These are phyloP conservation scores for Chamaecrista fasciculata DNA, from an alignment of 306 rosid genomes.

Conservation along the genomic window DNA sequence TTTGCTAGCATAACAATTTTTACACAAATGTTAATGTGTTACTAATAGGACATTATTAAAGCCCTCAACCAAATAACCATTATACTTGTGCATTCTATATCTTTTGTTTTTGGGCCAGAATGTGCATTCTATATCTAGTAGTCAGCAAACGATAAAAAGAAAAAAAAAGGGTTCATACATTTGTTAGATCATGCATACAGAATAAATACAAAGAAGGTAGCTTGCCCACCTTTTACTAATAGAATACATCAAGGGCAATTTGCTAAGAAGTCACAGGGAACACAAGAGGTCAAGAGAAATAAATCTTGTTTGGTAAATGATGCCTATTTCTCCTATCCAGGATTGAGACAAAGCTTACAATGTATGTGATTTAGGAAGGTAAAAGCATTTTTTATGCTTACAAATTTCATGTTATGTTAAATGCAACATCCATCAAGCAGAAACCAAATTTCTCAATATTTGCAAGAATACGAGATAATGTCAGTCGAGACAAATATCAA, in stretches of 20 bases:
- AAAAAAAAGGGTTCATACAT: neutral
- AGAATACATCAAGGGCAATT: neutral
- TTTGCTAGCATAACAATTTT: neutral
- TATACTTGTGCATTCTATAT: neutral
- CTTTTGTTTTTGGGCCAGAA: too few species aligned
- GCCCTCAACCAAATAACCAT: neutral
- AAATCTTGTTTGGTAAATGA: neutral
- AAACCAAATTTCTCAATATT: neutral
- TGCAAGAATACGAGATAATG: neutral
- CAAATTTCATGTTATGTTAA: neutral
- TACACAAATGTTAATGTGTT: neutral
- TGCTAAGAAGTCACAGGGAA: neutral
- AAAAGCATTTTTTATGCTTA: neutral
- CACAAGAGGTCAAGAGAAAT: neutral
- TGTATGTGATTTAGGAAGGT: slow-evolving; percentile 12
- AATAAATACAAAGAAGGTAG: neutral
- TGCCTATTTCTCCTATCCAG: neutral
- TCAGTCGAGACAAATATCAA: slow-evolving; percentile 9
- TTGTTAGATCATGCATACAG: slow-evolving; percentile 9
- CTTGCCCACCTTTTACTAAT: neutral
- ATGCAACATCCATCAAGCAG: slow-evolving; percentile 21
- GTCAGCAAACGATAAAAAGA: neutral
- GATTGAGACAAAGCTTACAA: neutral
- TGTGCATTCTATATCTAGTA: neutral
- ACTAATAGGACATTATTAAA: neutral